Percentiles rank a stretch among this genome's conserved stretches.
Evolutionary conservation across 2,329 filamentous ascomycete species (phyloP).

Genomic region (Fulvia fulva): DNA sequence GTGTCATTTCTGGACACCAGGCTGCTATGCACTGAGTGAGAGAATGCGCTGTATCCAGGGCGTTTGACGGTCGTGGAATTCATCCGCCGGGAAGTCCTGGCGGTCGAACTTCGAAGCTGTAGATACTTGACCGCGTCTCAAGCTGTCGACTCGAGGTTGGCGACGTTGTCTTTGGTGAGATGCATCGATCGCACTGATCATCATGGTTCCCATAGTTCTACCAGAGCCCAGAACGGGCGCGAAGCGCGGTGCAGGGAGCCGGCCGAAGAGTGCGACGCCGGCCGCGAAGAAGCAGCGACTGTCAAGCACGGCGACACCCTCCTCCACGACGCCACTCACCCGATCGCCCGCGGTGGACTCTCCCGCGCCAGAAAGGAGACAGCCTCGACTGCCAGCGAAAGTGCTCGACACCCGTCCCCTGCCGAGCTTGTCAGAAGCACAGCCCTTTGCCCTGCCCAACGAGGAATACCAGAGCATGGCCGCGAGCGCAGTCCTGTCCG

Average conservation of each 20-base stretch:
- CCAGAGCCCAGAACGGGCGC: slow-evolving; percentile 15
- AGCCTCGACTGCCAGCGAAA: slow-evolving; percentile 53
- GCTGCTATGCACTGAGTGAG: no score
- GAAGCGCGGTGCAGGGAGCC: slow-evolving; percentile 28
- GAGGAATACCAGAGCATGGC: slow-evolving; percentile 70
- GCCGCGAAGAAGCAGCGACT: slow-evolving; percentile 27
- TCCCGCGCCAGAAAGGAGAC: slow-evolving; percentile 25
- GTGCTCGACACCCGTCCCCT: slow-evolving; percentile 64
- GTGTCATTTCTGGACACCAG: no score
- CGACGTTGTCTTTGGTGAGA: no score
- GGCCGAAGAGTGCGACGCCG: slow-evolving; percentile 18
- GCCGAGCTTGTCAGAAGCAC: slow-evolving; percentile 65
- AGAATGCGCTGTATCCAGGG: no score
- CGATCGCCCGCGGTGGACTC: slow-evolving; percentile 17
- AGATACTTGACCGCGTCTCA: no score
- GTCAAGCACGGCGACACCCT: slow-evolving; percentile 9
- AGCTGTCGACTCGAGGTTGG: no score
- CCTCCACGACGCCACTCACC: slow-evolving; percentile 9
- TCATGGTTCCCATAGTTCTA: not conserved
- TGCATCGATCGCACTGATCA: not conserved
- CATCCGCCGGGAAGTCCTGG: no score
- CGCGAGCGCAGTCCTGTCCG: slow-evolving; percentile 71
- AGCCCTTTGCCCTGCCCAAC: slow-evolving; percentile 58
- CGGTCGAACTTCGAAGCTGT: not conserved
- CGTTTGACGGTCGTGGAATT: no score